phyloP scores from a whole-genome alignment of 495 filamentous ascomycete species.

The Hyaloscypha finlandica region DNA sequence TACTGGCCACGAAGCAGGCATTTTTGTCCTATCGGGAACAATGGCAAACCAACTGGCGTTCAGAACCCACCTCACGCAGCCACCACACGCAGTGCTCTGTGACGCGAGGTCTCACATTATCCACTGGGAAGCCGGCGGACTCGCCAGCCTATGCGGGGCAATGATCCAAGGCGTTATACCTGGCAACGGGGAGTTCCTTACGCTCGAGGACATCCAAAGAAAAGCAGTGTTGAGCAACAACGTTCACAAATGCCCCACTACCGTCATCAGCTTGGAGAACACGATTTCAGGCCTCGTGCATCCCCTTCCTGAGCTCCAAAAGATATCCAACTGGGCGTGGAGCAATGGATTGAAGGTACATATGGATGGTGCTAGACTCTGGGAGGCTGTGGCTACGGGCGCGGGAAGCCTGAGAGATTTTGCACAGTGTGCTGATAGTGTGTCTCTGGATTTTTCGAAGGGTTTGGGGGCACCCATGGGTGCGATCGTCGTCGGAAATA shows the following conservation, averaged over 20 bases:
- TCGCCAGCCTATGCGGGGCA: conserved; percentile 60
- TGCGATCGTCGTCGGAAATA: conserved; percentile 68
- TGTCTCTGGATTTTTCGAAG: conserved; percentile 87
- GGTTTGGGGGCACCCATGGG: conserved; percentile 86
- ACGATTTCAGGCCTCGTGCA: conserved; percentile 75
- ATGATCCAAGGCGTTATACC: conserved; percentile 57
- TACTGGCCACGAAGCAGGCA: conserved; percentile 67
- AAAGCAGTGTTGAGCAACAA: conserved; percentile 49
- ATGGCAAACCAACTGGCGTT: conserved; percentile 83
- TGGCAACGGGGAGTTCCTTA: conserved; percentile 67
- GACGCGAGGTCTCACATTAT: conserved; percentile 67
- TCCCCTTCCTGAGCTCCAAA: conserved; percentile 66
- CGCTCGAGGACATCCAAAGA: conserved; percentile 69
- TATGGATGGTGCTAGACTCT: conserved; percentile 81
- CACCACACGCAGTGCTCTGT: conserved; percentile 67
- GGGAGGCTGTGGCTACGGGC: conserved; percentile 67
- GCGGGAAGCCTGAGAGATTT: conserved; percentile 66
- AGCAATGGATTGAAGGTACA: conserved; percentile 69
- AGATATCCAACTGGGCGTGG: conserved; percentile 69
- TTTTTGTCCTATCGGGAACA: conserved; percentile 83
- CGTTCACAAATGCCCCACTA: conserved; percentile 70
- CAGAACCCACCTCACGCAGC: conserved; percentile 62
- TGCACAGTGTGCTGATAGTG: conserved; percentile 69
- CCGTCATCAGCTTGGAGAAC: conserved; percentile 78
- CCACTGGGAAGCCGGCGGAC: conserved; percentile 68